Percentiles rank a stretch among this genome's conserved stretches.
These are phyloP conservation scores for Borovskyia barvae DNA, from an alignment of 208 protist species.

Conservation along the genomic window DNA sequence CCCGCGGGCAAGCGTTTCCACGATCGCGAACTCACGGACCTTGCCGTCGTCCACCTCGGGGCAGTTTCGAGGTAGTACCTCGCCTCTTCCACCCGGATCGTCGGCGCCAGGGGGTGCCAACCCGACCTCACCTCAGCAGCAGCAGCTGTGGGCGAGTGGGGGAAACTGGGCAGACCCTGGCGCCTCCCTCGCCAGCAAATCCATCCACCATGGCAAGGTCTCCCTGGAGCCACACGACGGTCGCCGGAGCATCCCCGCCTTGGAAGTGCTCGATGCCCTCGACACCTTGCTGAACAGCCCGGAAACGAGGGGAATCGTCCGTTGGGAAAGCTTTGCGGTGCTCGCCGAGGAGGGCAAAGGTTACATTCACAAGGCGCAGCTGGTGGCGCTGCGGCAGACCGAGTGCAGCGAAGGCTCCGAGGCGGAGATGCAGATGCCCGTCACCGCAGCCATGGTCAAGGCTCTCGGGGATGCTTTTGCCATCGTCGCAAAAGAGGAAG, in stretches of 20 bases:
- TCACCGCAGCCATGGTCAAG: slow-evolving; percentile 65
- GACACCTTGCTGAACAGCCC: slow-evolving; percentile 61
- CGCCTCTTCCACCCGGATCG: no score
- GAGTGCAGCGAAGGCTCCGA: slow-evolving; percentile 22
- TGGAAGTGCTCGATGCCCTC: slow-evolving; percentile 61
- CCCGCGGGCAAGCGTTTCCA: no score
- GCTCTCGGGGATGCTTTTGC: slow-evolving; percentile 60
- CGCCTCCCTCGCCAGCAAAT: neutral
- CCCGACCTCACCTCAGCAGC: no score
- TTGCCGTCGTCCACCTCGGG: no score
- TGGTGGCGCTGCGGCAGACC: slow-evolving; percentile 31
- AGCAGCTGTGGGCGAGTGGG: slow-evolving; percentile 1
- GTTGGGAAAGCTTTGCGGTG: slow-evolving; percentile 62
- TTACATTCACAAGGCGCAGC: slow-evolving; percentile 73
- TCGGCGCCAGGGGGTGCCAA: no score
- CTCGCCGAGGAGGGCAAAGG: slow-evolving; percentile 51
- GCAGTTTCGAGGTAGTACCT: no score
- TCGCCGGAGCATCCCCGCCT: slow-evolving; percentile 16
- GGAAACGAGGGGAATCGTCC: slow-evolving; percentile 49
- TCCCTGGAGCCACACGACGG: slow-evolving; percentile 9
- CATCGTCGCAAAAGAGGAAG: slow-evolving; percentile 55
- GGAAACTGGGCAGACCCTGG: neutral
- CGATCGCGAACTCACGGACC: no score
- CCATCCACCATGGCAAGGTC: neutral
- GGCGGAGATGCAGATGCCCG: slow-evolving; percentile 23